Conservation (phyloP, 2,329 filamentous ascomycete species). For the Gremmenia infestans region DNA sequence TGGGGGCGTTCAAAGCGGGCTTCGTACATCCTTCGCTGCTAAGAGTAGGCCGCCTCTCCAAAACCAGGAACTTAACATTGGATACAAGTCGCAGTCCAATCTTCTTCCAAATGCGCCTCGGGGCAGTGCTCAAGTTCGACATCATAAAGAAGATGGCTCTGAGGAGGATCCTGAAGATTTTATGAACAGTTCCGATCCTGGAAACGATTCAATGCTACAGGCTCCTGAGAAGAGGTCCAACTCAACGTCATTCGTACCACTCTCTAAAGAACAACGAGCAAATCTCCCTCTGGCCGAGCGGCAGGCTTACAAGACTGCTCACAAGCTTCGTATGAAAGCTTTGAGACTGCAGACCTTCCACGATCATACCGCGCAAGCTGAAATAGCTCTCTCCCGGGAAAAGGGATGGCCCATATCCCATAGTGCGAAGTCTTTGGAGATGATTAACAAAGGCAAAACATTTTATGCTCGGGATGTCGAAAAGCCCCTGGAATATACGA, state of each 20-base stretch:
- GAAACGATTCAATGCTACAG: background rate
- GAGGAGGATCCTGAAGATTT: background rate
- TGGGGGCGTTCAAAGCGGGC: conserved; percentile 35
- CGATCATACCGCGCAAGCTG: background rate
- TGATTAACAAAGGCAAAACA: background rate
- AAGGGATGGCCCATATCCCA: background rate
- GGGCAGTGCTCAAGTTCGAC: background rate
- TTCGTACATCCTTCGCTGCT: conserved; percentile 37
- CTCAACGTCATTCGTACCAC: background rate
- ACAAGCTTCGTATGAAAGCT: background rate
- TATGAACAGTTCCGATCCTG: background rate
- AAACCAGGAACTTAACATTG: background rate
- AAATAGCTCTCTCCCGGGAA: background rate
- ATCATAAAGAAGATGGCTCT: background rate
- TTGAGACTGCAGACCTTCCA: background rate
- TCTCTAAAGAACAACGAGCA: background rate
- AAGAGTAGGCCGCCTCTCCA: conserved; percentile 5
- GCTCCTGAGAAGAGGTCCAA: background rate
- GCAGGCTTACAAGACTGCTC: background rate
- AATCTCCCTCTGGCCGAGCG: background rate
- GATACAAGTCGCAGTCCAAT: background rate
- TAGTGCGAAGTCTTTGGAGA: background rate
- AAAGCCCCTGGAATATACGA: background rate
- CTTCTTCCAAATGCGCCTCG: background rate
- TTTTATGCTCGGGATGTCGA: background rate